A percentile compares a stretch with the other conserved stretches of the same genome.
These are phyloP conservation scores for Marasmius fiardii DNA, from an alignment of 1,284 basidiomycete genomes.

Conservation along the genomic window DNA sequence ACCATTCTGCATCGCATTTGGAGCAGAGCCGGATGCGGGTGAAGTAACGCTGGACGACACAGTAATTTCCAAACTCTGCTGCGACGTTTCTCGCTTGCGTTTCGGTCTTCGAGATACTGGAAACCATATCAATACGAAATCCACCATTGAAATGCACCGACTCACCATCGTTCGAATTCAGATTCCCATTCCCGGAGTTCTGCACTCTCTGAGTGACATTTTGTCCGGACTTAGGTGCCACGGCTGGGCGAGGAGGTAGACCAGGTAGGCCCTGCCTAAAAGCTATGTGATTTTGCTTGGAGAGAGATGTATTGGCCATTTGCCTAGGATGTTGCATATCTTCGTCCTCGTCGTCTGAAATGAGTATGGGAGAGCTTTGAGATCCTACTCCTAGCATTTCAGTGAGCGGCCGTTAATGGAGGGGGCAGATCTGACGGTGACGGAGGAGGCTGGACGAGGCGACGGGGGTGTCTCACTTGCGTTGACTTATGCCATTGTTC, in stretches of 20 bases:
- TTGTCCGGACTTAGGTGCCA: not conserved
- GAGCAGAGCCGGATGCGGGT: not conserved
- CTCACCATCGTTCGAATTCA: not conserved
- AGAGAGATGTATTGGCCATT: conserved; percentile 2
- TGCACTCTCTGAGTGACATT: not conserved
- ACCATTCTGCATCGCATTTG: not conserved
- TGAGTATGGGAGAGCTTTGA: conserved; percentile 34
- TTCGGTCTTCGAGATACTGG: conserved; percentile 6
- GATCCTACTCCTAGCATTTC: conserved; percentile 4
- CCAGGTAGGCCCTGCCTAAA: not conserved
- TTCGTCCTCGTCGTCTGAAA: conserved; percentile 40
- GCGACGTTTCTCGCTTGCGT: conserved; percentile 12
- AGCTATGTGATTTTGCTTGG: not conserved
- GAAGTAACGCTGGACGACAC: not conserved
- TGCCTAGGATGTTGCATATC: conserved; percentile 13
- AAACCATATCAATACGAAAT: not conserved
- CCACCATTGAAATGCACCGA: not conserved
- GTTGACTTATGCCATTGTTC: no score
- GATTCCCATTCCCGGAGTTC: not conserved
- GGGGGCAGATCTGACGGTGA: no score
- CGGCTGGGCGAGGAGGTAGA: not conserved
- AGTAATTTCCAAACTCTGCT: not conserved
- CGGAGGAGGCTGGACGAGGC: no score
- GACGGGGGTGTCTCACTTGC: no score
- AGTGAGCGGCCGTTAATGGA: no score